Evolutionary conservation across 164 flowering plant genomes (phyloP).

Genomic region (Dillenia suffruticosa): DNA sequence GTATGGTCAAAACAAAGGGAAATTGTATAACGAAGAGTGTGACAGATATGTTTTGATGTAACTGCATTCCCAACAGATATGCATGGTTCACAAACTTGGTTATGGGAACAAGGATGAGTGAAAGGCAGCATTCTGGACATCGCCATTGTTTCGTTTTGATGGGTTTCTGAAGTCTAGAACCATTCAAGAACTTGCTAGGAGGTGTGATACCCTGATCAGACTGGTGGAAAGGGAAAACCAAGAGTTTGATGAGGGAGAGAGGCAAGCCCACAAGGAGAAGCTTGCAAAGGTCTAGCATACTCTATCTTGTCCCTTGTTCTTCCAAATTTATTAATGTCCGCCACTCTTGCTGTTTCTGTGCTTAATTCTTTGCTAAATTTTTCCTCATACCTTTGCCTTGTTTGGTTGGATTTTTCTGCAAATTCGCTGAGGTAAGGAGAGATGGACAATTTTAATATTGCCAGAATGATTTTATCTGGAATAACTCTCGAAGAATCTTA

Average conservation of each 20-base stretch:
- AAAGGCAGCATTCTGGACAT: conserved; percentile 93
- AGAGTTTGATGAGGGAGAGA: conserved; percentile 94
- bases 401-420: conserved; percentile 18
- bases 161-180: conserved; percentile 99
- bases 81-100: conserved; percentile 99
- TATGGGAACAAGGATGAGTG: conserved; percentile 99
- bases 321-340: too few species aligned
- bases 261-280: conserved; percentile 95
- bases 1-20: conserved; percentile 99
- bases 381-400: not conserved
- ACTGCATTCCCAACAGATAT: conserved; percentile 43
- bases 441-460: conserved; percentile 37
- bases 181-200: conserved; percentile 96
- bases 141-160: conserved; percentile 92
- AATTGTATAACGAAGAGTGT: conserved; percentile 98
- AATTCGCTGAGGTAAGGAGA: conserved; percentile 47
- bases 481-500: conserved; percentile 78
- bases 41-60: conserved; percentile 42
- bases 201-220: conserved; percentile 94
- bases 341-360: too few species aligned
- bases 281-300: conserved; percentile 71
- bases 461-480: conserved; percentile 64
- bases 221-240: conserved; percentile 95
- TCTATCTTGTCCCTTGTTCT: not conserved
- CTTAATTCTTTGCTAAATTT: not conserved